phyloP scores from a whole-genome alignment of 2,329 filamentous ascomycete genomes.

The Sphaerulina vaccinii region DNA sequence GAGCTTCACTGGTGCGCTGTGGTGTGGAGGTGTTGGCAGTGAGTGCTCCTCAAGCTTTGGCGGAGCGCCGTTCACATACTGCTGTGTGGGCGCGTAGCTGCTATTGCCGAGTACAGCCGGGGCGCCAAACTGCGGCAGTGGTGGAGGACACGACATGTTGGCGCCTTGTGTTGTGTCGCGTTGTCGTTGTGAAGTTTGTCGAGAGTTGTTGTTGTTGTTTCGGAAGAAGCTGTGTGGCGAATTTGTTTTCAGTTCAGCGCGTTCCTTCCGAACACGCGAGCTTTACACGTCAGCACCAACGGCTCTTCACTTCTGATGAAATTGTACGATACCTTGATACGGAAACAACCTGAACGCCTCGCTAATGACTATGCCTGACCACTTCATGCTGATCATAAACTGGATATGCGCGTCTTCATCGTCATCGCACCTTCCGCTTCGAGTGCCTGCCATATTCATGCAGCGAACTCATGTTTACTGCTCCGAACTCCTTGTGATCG shows the following conservation, averaged over 20 bases:
- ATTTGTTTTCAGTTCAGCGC: background rate
- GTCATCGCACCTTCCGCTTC: background rate
- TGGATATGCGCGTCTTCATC: background rate
- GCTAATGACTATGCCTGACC: constrained; percentile 3
- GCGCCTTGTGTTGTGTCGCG: background rate
- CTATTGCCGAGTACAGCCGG: too few relatives aligned
- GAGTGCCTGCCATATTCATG: background rate
- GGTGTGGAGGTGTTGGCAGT: too few relatives aligned
- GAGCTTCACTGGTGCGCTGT: too few relatives aligned
- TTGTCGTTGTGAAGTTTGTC: background rate
- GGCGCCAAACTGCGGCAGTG: too few relatives aligned
- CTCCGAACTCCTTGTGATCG: background rate
- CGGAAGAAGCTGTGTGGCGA: background rate
- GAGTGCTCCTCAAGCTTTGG: too few relatives aligned
- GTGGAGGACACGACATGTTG: background rate
- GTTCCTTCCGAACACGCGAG: background rate
- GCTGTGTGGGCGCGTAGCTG: background rate
- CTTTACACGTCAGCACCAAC: background rate
- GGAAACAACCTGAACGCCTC: background rate
- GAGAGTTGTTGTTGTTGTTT: background rate
- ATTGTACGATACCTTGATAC: background rate
- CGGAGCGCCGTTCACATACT: too few relatives aligned
- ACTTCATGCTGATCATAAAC: background rate
- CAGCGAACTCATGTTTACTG: background rate
- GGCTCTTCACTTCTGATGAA: background rate